Conservation (phyloP, 1,139 yeast species). For the Spencermartinsiella ligniputridi region DNA sequence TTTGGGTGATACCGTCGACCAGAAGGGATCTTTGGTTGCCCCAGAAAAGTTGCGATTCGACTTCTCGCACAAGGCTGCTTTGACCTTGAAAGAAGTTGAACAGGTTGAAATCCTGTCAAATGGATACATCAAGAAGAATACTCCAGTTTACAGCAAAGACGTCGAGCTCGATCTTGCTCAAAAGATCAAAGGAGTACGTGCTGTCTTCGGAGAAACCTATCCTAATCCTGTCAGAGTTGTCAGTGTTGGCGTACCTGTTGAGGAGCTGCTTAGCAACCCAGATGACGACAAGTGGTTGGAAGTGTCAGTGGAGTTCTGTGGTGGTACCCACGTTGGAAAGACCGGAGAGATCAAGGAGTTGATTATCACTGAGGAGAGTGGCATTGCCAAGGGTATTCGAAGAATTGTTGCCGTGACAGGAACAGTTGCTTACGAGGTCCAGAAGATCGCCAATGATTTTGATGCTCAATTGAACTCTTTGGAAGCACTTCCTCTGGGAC, state of each 20-base stretch:
- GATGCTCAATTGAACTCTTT: constrained; percentile 56
- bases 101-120: constrained; percentile 74
- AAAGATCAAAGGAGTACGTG: constrained; percentile 80
- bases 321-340: constrained; percentile 94
- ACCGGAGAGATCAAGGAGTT: constrained; percentile 92
- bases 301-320: constrained; percentile 91
- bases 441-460: constrained; percentile 72
- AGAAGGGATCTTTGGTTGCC: constrained; percentile 94
- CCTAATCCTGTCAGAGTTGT: constrained; percentile 99
- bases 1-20: constrained; percentile 85
- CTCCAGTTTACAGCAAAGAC: constrained; percentile 74
- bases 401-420: constrained; percentile 98
- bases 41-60: constrained; percentile 95
- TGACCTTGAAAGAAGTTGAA: constrained; percentile 63
- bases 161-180: constrained; percentile 71
- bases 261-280: constrained; percentile 71
- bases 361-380: constrained; percentile 87
- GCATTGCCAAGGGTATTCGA: constrained; percentile 97
- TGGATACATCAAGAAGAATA: constrained; percentile 64
- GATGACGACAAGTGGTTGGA: constrained; percentile 66
- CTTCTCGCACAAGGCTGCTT: constrained; percentile 82
- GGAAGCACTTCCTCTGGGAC: constrained; percentile 50
- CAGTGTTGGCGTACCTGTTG: constrained; percentile 87
- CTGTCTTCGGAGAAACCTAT: constrained; percentile 97
- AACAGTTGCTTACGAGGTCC: constrained; percentile 82